Percentiles rank a stretch among this genome's conserved stretches.
Conservation (phyloP, 305 asterid species). For the Stenogyne calaminthoides region DNA sequence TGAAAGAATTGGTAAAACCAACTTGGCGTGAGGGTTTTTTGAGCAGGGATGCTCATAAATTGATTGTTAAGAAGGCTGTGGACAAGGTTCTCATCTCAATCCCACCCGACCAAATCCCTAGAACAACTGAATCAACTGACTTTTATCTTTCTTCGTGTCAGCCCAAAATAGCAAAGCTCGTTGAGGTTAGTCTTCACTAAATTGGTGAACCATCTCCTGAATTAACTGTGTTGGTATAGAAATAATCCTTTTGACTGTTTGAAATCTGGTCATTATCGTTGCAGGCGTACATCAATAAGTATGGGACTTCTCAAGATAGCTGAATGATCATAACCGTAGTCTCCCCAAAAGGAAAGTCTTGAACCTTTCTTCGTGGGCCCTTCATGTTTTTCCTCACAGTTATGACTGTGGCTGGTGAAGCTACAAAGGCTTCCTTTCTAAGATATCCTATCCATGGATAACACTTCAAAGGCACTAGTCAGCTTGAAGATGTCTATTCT, state of each 20-base stretch:
- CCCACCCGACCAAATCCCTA: conserved; percentile 70
- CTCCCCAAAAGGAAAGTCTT: conserved; percentile 31
- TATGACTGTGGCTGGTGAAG: conserved; percentile 29
- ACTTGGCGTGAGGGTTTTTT: conserved; percentile 77
- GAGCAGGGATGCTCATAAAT: conserved; percentile 85
- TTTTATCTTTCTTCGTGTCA: conserved; percentile 58
- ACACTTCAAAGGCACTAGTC: conserved; percentile 20
- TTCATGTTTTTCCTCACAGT: conserved; percentile 11
- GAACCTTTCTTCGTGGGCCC: conserved; percentile 35
- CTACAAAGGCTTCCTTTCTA: conserved; percentile 24
- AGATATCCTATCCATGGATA: conserved; percentile 27
- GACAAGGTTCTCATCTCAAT: conserved; percentile 74
- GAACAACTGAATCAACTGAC: conserved; percentile 57
- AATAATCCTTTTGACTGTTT: conserved; percentile 26
- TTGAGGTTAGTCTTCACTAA: conserved; percentile 70
- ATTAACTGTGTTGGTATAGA: conserved; percentile 18
- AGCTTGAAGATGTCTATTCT: conserved; percentile 27
- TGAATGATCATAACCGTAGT: conserved; percentile 26
- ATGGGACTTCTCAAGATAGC: conserved; percentile 59
- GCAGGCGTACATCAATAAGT: conserved; percentile 83
- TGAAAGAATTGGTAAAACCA: conserved; percentile 85
- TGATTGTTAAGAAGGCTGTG: conserved; percentile 72
- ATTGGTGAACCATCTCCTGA: conserved; percentile 23
- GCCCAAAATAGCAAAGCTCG: conserved; percentile 73
- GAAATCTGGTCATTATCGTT: conserved; percentile 42